These are phyloP conservation scores for Onygenales sp. DNA, from an alignment of 2,329 filamentous ascomycete species.

Conservation along the genomic window DNA sequence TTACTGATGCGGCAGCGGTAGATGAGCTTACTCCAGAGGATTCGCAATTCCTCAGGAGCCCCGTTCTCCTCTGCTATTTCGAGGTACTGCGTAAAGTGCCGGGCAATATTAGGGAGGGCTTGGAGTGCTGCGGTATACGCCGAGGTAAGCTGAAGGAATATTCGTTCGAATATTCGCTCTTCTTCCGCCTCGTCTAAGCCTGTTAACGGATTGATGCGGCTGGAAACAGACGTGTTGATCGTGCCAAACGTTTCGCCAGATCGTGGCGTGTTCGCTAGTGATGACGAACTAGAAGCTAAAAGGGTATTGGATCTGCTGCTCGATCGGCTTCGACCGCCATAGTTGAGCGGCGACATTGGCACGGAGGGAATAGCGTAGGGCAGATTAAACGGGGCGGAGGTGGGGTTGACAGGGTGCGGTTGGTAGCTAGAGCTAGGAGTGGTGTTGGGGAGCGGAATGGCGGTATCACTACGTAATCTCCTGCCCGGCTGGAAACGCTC, in stretches of 20 bases:
- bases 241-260: constrained; percentile 70
- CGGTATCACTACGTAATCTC: constrained; percentile 43
- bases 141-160: constrained; percentile 65
- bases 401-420: constrained; percentile 20
- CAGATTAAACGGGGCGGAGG: constrained; percentile 15
- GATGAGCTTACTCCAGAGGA: constrained; percentile 62
- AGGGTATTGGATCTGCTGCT: constrained; percentile 47
- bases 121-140: constrained; percentile 66
- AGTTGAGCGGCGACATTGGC: constrained; percentile 21
- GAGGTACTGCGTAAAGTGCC: constrained; percentile 56
- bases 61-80: constrained; percentile 54
- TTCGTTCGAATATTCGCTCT: constrained; percentile 70
- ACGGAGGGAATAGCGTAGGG: not conserved
- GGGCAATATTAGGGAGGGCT: constrained; percentile 59
- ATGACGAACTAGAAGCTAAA: constrained; percentile 36
- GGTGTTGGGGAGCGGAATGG: constrained; percentile 37
- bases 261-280: constrained; percentile 59
- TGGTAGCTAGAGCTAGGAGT: constrained; percentile 21
- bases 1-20: constrained; percentile 61
- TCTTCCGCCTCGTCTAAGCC: constrained; percentile 64
- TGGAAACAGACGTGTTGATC: constrained; percentile 35
- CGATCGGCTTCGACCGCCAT: constrained; percentile 31
- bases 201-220: constrained; percentile 43
- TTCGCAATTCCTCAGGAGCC: constrained; percentile 50
- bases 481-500: constrained; percentile 34